Evolutionary conservation across 371 early-diverging fungal genomes (phyloP).

Genomic region (Lichtheimia corymbifera): DNA sequence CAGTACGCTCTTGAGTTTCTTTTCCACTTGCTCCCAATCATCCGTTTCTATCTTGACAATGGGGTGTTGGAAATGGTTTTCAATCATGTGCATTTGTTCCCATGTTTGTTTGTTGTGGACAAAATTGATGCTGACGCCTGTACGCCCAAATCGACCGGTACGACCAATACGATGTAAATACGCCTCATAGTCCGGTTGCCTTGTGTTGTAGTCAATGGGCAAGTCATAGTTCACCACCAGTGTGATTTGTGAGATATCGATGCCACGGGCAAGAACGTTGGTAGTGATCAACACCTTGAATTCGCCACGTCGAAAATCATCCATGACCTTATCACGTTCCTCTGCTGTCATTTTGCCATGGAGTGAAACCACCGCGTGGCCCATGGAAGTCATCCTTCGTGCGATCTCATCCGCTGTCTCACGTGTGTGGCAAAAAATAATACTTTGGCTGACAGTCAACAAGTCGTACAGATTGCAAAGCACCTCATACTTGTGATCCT

Average conservation of each 20-base stretch:
- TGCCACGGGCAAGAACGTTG: conserved; percentile 96
- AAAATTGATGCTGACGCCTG: conserved; percentile 97
- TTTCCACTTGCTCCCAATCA: conserved; percentile 75
- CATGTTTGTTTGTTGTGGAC: conserved; percentile 75
- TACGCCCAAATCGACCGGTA: conserved; percentile 98
- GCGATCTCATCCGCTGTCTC: conserved; percentile 86
- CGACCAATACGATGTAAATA: conserved; percentile 99
- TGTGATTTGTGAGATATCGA: conserved; percentile 96
- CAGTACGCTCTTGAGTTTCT: conserved; percentile 61
- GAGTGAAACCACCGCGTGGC: conserved; percentile 83
- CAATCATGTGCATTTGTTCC: conserved; percentile 77
- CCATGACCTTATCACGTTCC: conserved; percentile 92
- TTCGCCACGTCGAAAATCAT: conserved; percentile 88
- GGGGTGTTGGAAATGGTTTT: conserved; percentile 72
- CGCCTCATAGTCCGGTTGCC: conserved; percentile 85
- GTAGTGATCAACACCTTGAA: conserved; percentile 96
- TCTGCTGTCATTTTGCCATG: conserved; percentile 84
- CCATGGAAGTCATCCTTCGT: conserved; percentile 76
- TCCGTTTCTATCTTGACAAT: conserved; percentile 81
- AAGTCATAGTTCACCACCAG: conserved; percentile 98
- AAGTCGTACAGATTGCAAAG: conserved; percentile 88
- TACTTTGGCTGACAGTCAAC: conserved; percentile 95
- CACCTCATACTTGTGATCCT: conserved; percentile 83
- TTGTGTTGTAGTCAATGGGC: conserved; percentile 62
- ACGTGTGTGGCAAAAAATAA: conserved; percentile 92